Percentiles rank a stretch among this genome's conserved stretches.
Conservation (phyloP, 768 basidiomycete species). For the Suillus subalutaceus region DNA sequence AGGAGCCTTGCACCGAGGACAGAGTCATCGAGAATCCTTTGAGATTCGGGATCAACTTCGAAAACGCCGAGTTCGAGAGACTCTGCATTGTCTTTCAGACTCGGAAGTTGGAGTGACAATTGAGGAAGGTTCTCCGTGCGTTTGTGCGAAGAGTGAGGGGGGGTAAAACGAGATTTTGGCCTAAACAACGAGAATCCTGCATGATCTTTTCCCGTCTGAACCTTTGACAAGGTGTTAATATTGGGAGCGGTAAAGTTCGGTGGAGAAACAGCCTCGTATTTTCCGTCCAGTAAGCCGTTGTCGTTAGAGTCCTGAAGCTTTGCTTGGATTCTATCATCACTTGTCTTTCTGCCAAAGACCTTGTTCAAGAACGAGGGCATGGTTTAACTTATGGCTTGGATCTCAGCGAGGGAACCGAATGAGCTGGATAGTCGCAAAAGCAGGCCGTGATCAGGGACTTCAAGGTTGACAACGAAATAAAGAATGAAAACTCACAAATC, state of each 20-base stretch:
- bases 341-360: slow-evolving; percentile 75
- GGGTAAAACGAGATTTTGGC: slow-evolving; percentile 44
- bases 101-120: slow-evolving; percentile 64
- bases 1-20: slow-evolving; percentile 61
- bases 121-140: slow-evolving; percentile 45
- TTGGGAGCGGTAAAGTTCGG: slow-evolving; percentile 37
- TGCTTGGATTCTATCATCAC: slow-evolving; percentile 49
- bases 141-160: slow-evolving; percentile 39
- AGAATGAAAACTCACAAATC: not conserved
- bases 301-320: slow-evolving; percentile 39
- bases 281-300: slow-evolving; percentile 65
- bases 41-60: slow-evolving; percentile 57
- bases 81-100: slow-evolving; percentile 49
- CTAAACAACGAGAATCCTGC: slow-evolving; percentile 52
- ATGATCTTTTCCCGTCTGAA: slow-evolving; percentile 34
- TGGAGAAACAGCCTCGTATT: slow-evolving; percentile 71
- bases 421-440: slow-evolving; percentile 3
- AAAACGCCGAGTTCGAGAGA: slow-evolving; percentile 57
- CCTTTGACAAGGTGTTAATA: slow-evolving; percentile 22
- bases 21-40: slow-evolving; percentile 50
- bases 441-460: not conserved
- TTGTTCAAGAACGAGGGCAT: slow-evolving; percentile 77
- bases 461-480: too few relatives aligned
- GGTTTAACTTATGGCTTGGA: slow-evolving; percentile 21
- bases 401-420: slow-evolving; percentile 17